A percentile compares a stretch with the other conserved stretches of the same genome.
phyloP scores from a whole-genome alignment of 371 early-diverging fungal genomes.

The Furculomyces boomerangus region DNA sequence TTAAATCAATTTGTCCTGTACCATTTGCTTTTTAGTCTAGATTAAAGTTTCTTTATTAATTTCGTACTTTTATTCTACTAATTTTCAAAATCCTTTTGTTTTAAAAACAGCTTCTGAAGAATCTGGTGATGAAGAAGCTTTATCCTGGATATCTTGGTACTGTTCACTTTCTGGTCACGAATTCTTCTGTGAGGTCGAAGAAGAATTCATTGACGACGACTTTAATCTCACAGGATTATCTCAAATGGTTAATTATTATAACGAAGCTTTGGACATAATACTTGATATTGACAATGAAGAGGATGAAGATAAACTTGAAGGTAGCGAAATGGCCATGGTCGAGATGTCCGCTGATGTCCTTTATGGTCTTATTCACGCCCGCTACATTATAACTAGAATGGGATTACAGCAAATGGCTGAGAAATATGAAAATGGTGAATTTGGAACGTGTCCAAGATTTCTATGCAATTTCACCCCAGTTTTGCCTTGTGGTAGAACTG shows the following conservation, averaged over 20 bases:
- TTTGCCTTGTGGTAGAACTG: conserved; percentile 77
- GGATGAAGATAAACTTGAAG: conserved; percentile 38
- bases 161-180: conserved; percentile 74
- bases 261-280: conserved; percentile 82
- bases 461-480: conserved; percentile 67
- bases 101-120: not conserved
- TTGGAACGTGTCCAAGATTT: conserved; percentile 91
- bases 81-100: too few relatives aligned
- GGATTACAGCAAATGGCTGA: conserved; percentile 80
- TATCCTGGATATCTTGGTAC: conserved; percentile 79
- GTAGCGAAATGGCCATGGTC: conserved; percentile 46
- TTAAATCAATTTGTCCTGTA: too few relatives aligned
- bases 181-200: conserved; percentile 84
- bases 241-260: conserved; percentile 57
- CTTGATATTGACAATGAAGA: conserved; percentile 54
- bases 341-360: conserved; percentile 65
- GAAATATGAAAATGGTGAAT: conserved; percentile 70
- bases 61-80: too few relatives aligned
- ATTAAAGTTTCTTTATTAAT: too few relatives aligned
- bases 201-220: conserved; percentile 84
- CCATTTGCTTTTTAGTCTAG: too few relatives aligned
- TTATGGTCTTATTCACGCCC: conserved; percentile 84
- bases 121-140: not conserved
- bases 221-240: conserved; percentile 87
- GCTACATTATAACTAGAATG: conserved; percentile 71